Conservation (phyloP, 1,284 basidiomycete genomes). For the Ganoderma sinense region DNA sequence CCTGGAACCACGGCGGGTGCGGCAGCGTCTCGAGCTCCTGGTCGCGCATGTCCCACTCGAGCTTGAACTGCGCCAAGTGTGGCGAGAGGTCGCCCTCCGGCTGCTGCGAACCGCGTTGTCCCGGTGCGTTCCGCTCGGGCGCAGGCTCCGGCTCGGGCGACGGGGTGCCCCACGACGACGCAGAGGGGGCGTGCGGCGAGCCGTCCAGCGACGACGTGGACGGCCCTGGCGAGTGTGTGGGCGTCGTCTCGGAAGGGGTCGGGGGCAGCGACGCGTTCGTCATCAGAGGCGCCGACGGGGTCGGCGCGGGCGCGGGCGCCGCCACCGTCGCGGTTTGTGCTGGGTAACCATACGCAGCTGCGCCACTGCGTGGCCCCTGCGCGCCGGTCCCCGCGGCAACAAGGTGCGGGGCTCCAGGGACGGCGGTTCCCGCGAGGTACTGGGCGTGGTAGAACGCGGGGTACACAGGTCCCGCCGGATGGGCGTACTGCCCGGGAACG, state of each 20-base stretch:
- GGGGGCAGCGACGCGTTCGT: not conserved
- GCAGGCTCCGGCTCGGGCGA: not conserved
- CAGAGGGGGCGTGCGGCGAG: not conserved
- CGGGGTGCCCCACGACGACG: not conserved
- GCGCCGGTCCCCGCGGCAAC: not conserved
- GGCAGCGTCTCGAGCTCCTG: not conserved
- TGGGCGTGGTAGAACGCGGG: not conserved
- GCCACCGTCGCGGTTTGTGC: too few species aligned
- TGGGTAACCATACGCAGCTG: not conserved
- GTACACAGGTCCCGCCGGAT: not conserved
- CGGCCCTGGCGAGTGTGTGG: not conserved
- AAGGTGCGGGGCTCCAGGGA: too few species aligned
- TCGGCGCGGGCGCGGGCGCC: not conserved
- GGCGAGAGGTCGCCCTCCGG: not conserved
- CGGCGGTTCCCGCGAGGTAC: not conserved
- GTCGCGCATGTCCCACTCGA: not conserved
- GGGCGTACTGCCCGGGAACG: not conserved
- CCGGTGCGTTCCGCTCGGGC: too few species aligned
- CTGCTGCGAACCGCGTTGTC: too few species aligned
- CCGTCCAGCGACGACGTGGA: not conserved
- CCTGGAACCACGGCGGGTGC: not conserved
- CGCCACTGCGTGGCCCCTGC: not conserved
- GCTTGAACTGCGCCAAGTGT: not conserved
- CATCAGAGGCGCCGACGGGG: not conserved
- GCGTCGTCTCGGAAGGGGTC: not conserved